These are phyloP conservation scores for Gossypium raimondii DNA, from an alignment of 345 rosid species.

Conservation along the genomic window DNA sequence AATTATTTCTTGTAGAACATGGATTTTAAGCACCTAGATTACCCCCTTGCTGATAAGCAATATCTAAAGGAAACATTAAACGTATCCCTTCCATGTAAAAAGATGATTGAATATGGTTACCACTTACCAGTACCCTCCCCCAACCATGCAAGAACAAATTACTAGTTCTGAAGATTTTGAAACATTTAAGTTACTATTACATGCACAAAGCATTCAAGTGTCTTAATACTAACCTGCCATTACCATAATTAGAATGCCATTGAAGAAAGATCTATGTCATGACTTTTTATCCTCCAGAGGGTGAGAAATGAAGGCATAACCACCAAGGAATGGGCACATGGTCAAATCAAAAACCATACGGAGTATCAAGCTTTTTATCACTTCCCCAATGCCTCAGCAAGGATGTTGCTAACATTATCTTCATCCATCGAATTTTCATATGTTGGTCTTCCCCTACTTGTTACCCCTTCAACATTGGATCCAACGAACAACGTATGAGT, in stretches of 20 bases:
- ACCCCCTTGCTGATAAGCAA: background rate
- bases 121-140: background rate
- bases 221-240: conserved; percentile 10
- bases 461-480: conserved; percentile 23
- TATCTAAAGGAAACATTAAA: background rate
- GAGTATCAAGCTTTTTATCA: background rate
- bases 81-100: background rate
- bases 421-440: conserved; percentile 16
- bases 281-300: background rate
- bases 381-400: conserved; percentile 35
- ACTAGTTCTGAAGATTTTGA: background rate
- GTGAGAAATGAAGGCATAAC: background rate
- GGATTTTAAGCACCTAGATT: background rate
- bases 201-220: background rate
- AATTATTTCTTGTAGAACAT: background rate
- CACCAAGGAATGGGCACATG: background rate
- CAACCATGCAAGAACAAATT: background rate
- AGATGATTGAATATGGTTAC: background rate
- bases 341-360: background rate
- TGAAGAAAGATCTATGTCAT: background rate
- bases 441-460: background rate
- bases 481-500: conserved; percentile 47
- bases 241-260: background rate
- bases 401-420: conserved; percentile 40
- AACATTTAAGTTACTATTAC: background rate